Evolutionary conservation across 2,329 filamentous ascomycete species (phyloP), one percentile per base, ranked within the genome.

Genomic region (Aspergillus fischeri): DNA sequence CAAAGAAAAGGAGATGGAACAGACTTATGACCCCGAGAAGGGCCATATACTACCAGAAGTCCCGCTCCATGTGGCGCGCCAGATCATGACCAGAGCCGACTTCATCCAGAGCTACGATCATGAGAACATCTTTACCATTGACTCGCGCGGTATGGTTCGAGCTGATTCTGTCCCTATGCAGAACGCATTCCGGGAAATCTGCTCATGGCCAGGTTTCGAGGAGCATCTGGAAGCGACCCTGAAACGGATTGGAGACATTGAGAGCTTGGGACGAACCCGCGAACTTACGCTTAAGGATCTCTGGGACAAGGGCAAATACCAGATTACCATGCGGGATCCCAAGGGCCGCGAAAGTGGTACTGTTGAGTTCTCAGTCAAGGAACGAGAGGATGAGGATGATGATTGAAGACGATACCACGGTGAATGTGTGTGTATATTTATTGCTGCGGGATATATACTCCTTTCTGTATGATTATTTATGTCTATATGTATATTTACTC

Each of bases 131-230:
- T 97, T 97, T 76, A 94, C 90, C 61, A 97, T 99, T 67, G 93
- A 95, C 59, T 91, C 87, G 57, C 83, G 84, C 44, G 91, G 92
- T 17, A 88, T 89, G 72, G 94, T 99, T 7, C 86, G 94, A 49
- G 94, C 94, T 1, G 93, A 95, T 73, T 93, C 88, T 1, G 93
- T 99, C 27, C 94, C 94, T 1, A 99, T 99, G 94, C 91, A 96
- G 74, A 86, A 86, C 51, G 94, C 94, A 0, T 96, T 99, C 75
- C 83, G 86, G 56, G 86, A 92, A 67, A 92, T 99, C 11, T 96
- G 92, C 70, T 73, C 78, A 3, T 76, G 88, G 65, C 82, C 85
- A 3, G 90, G 90, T 5, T 99, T 99, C 72, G 86, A 91, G 25
- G 80, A 92, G 62, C 88, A 92, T 71, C 78, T 99, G 17, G 86